These are phyloP conservation scores for Akanthomyces dipterigenus DNA, from an alignment of 2,329 filamentous ascomycete genomes.

Conservation along the genomic window DNA sequence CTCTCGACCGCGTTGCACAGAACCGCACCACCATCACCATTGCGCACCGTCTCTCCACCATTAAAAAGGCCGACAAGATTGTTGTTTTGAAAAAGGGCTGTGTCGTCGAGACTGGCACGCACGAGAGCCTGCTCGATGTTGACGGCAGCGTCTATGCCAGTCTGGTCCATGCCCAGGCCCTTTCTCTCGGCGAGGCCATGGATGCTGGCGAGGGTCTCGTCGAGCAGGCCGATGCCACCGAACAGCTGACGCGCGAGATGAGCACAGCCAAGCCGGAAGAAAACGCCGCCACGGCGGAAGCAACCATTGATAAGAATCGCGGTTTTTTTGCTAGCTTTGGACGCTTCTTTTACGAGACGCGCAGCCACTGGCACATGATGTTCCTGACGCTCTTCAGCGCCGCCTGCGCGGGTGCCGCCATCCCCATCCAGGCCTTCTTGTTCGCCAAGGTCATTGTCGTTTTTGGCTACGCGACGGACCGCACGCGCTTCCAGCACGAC, in stretches of 20 bases:
- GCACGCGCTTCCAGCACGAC: slow-evolving; percentile 29
- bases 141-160: slow-evolving; percentile 58
- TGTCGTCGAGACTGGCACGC: slow-evolving; percentile 68
- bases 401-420: slow-evolving; percentile 35
- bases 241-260: slow-evolving; percentile 35
- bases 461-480: slow-evolving; percentile 32
- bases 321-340: slow-evolving; percentile 52
- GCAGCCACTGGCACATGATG: slow-evolving; percentile 43
- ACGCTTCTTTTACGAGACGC: slow-evolving; percentile 50
- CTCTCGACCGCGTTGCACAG: slow-evolving; percentile 50
- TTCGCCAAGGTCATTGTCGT: slow-evolving; percentile 47
- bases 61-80: slow-evolving; percentile 72
- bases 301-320: slow-evolving; percentile 34
- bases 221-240: slow-evolving; percentile 38
- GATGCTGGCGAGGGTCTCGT: slow-evolving; percentile 36
- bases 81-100: slow-evolving; percentile 66
- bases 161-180: slow-evolving; percentile 58
- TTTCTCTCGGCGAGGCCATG: slow-evolving; percentile 44
- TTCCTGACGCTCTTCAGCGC: slow-evolving; percentile 44
- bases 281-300: slow-evolving; percentile 21
- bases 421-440: slow-evolving; percentile 47
- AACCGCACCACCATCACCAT: slow-evolving; percentile 67
- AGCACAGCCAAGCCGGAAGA: slow-evolving; percentile 35
- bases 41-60: slow-evolving; percentile 67
- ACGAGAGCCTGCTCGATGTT: slow-evolving; percentile 59